Evolutionary conservation across 2,329 filamentous ascomycete species (phyloP).

Genomic region (Falciphora oryzae): DNA sequence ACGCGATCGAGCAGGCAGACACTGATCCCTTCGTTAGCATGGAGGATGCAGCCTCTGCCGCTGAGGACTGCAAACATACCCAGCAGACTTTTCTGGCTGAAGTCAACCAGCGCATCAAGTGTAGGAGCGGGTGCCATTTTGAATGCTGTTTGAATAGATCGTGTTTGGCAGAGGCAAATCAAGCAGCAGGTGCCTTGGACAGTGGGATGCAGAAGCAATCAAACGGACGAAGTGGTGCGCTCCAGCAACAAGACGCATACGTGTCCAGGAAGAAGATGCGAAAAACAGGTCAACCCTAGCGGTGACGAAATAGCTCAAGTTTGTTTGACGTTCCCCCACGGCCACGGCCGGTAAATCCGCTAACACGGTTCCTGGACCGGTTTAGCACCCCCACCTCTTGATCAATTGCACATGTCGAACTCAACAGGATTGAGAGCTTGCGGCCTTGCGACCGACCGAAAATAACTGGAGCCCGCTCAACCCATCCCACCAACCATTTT

Average conservation of each 20-base stretch:
- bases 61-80: conserved; percentile 42
- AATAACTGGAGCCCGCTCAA: neutral
- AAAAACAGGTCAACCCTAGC: neutral
- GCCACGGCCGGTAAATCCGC: neutral
- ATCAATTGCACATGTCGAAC: neutral
- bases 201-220: neutral
- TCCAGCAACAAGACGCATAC: neutral
- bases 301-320: neutral
- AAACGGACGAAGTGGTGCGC: neutral
- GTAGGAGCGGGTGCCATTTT: conserved; percentile 13
- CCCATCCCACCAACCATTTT: neutral
- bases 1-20: conserved; percentile 74
- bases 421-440: neutral
- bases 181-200: neutral
- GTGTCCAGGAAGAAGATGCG: neutral
- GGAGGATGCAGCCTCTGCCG: conserved; percentile 1
- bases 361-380: neutral
- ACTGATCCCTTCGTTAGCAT: conserved; percentile 44
- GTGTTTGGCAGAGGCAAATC: neutral
- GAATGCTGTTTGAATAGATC: neutral
- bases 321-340: neutral
- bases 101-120: conserved; percentile 45
- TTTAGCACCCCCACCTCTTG: neutral
- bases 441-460: no score
- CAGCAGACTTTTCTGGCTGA: conserved; percentile 60